phyloP scores from a whole-genome alignment of 257 asterid species.

The Solanum pimpinellifolium region DNA sequence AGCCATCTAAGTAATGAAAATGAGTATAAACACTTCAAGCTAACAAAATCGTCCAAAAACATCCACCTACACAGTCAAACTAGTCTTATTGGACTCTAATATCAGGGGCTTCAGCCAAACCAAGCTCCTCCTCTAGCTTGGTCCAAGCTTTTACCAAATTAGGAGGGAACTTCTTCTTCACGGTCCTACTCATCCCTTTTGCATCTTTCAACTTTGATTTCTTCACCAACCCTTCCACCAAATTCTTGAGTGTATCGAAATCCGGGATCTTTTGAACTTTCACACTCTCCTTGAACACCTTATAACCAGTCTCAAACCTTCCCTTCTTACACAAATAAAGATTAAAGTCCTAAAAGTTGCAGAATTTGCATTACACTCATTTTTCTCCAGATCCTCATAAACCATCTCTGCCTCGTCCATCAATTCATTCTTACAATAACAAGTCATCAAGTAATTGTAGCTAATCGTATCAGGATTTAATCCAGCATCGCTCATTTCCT shows the following conservation, averaged over 20 bases:
- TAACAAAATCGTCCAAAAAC: not conserved
- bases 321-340: slow-evolving; percentile 43
- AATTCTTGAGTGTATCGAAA: slow-evolving; percentile 56
- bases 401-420: slow-evolving; percentile 67
- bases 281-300: slow-evolving; percentile 63
- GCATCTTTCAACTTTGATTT: slow-evolving; percentile 35
- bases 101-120: slow-evolving; percentile 14
- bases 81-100: not conserved
- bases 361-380: slow-evolving; percentile 45
- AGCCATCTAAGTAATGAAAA: not conserved
- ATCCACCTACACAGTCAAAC: not conserved
- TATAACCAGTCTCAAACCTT: slow-evolving; percentile 44
- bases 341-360: slow-evolving; percentile 64
- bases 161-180: slow-evolving; percentile 60
- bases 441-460: slow-evolving; percentile 57
- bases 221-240: slow-evolving; percentile 48
- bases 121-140: slow-evolving; percentile 44
- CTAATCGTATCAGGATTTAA: slow-evolving; percentile 50
- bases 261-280: slow-evolving; percentile 51
- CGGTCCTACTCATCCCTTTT: slow-evolving; percentile 44
- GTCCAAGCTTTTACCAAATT: slow-evolving; percentile 57
- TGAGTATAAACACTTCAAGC: not conserved
- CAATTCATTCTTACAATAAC: slow-evolving; percentile 46
- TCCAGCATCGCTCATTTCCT: slow-evolving; percentile 48
- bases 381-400: slow-evolving; percentile 36